Percentiles rank a stretch among this genome's conserved stretches.
phyloP scores from a whole-genome alignment of 805 yeast species.

The Starmerella etchellsii region DNA sequence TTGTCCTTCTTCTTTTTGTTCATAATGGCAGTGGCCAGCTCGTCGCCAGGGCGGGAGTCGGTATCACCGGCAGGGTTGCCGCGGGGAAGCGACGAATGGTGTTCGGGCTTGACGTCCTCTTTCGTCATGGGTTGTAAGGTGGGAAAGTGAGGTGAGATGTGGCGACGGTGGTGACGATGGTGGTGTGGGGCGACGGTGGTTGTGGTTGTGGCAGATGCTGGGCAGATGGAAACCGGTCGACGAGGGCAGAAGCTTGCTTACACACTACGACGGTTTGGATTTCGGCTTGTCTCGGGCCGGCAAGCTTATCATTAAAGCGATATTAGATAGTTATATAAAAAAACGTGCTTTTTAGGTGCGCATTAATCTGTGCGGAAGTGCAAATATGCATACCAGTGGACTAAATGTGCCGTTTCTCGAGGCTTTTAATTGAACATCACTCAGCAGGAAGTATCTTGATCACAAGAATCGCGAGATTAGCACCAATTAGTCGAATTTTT shows the following conservation, averaged over 20 bases:
- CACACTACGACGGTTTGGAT: no score
- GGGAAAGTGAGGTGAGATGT: background rate
- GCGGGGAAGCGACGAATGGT: slow-evolving; percentile 28
- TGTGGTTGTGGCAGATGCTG: slow-evolving; percentile 2
- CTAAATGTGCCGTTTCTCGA: no score
- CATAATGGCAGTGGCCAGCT: slow-evolving; percentile 92
- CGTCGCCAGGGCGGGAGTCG: slow-evolving; percentile 34
- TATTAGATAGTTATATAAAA: no score
- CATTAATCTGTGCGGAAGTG: no score
- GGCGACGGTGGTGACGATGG: background rate
- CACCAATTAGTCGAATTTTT: no score
- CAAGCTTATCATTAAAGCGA: no score
- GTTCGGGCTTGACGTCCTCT: slow-evolving; percentile 28
- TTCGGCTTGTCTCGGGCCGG: no score
- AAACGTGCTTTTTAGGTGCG: no score
- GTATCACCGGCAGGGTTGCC: slow-evolving; percentile 16
- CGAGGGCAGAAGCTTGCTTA: background rate
- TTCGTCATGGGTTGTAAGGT: slow-evolving; percentile 8
- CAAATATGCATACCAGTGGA: no score
- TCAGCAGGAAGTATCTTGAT: no score
- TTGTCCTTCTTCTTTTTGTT: slow-evolving; percentile 97
- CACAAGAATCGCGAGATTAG: no score
- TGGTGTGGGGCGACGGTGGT: background rate
- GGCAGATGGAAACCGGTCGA: background rate
- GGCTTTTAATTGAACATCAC: no score